Conservation (phyloP, 805 yeast species). For the Candida methanosorbosa region DNA sequence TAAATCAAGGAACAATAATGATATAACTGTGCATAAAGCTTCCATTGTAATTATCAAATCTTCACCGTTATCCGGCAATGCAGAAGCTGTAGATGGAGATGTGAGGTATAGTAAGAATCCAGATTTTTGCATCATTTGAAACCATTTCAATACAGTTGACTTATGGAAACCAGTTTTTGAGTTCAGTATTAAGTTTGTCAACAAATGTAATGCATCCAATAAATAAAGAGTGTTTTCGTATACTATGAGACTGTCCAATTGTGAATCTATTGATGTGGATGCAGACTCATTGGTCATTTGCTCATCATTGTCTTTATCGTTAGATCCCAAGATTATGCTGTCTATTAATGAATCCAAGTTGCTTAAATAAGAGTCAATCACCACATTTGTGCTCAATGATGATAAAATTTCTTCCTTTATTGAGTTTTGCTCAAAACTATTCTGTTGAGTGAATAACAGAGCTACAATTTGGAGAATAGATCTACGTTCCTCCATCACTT, state of each 20-base stretch:
- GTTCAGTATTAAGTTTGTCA: constrained; percentile 17
- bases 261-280: background rate
- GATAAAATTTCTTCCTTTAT: no score
- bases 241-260: background rate
- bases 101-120: constrained; percentile 2
- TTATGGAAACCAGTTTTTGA: constrained; percentile 14
- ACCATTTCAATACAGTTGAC: constrained; percentile 42
- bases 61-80: background rate
- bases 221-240: constrained; percentile 9
- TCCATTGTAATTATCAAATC: constrained; percentile 23
- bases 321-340: background rate
- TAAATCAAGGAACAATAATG: constrained; percentile 49
- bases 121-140: constrained; percentile 33
- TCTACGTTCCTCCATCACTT: constrained; percentile 44
- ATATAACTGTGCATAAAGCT: constrained; percentile 37
- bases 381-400: no score
- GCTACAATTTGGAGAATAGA: constrained; percentile 33
- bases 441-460: no score
- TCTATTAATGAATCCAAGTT: background rate
- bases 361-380: background rate
- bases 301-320: background rate
- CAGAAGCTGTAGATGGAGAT: background rate
- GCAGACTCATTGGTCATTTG: no score
- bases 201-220: constrained; percentile 16
- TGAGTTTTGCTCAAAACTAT: no score